Base-by-base conservation (phyloP, 78 protist genomes). In the Tieghemostelium lacteum region DNA sequence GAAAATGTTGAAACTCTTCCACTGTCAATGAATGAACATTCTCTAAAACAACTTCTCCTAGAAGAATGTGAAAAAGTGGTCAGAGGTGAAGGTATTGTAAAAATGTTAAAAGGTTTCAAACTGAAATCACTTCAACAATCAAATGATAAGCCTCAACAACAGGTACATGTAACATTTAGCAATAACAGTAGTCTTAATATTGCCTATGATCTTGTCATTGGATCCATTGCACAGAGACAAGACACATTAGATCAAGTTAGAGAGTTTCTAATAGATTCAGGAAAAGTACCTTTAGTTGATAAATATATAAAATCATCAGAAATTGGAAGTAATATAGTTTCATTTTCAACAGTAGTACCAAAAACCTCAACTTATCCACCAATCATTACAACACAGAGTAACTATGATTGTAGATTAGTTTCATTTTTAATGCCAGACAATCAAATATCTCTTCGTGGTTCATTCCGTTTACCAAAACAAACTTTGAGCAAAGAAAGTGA, bases 341-440 rank as follows among this genome's bases (percentile, higher is more conserved):
- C 22, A 31, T 71, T 71, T 24, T 31, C 34, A 20, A 71, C 77
- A 45, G 31, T 71, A 8, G 42, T 52, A 2, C 52, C 52, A 45
- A 57, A 71, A 26, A 50, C 22, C 31, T 40, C 7, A 29, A 26
- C 14, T 45, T 26, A 28, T 14, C 75, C 75, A 45, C 39, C 78
- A 52, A 42, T 83, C 31, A n/a, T 60, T 4, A 39, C 19, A 28
- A 73, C 49, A 12, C 91, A 83, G 42, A 58, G 66, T 37, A 55
- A 39, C 5, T 42, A 33, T 20, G 73, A 49, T 20, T 58, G 65
- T 55, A 45, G 66, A 33, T 42, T 83, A 40, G 70, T 69, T 39
- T 39, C 91, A 28, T 83, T 83, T 45, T 34, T 64, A 31, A n/a
- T 83, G 19, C 78, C 91, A 55, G 58, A 66, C 67, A 73, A 66